phyloP scores from a whole-genome alignment of 2,329 filamentous ascomycete genomes.

The Neonectria punicea region DNA sequence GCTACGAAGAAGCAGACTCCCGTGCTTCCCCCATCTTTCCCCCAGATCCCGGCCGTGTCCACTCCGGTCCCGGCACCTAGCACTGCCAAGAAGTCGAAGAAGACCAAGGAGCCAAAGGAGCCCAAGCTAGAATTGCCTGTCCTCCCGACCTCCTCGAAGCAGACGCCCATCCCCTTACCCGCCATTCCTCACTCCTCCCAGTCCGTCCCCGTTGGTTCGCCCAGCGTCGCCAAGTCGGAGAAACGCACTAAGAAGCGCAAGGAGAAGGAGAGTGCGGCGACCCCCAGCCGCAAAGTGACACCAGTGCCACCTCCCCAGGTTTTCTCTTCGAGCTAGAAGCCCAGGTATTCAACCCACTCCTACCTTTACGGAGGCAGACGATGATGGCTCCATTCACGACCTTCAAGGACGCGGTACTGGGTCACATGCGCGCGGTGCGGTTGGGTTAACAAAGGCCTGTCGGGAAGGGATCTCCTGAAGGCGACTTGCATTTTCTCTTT shows the following conservation, averaged over 20 bases:
- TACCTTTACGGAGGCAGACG: constrained; percentile 6
- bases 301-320: constrained; percentile 41
- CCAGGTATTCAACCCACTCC: neutral
- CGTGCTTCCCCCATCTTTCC: constrained; percentile 46
- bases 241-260: constrained; percentile 47
- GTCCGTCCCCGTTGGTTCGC: constrained; percentile 37
- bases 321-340: constrained; percentile 38
- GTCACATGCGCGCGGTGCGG: neutral
- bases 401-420: neutral
- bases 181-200: constrained; percentile 47
- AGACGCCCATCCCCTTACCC: constrained; percentile 49
- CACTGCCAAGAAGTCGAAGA: constrained; percentile 36
- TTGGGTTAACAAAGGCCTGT: constrained; percentile 12
- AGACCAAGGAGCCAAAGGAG: constrained; percentile 46
- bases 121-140: constrained; percentile 29
- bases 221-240: constrained; percentile 39
- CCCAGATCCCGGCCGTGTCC: constrained; percentile 29
- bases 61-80: constrained; percentile 37
- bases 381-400: neutral
- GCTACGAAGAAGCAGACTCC: constrained; percentile 48
- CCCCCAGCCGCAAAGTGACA: constrained; percentile 39
- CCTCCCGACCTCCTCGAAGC: constrained; percentile 32
- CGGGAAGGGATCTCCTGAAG: neutral
- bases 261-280: constrained; percentile 39
- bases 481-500: constrained; percentile 22